These are phyloP conservation scores for Paramecium octaurelia DNA, from an alignment of 73 alveolate genomes.

Conservation along the genomic window DNA sequence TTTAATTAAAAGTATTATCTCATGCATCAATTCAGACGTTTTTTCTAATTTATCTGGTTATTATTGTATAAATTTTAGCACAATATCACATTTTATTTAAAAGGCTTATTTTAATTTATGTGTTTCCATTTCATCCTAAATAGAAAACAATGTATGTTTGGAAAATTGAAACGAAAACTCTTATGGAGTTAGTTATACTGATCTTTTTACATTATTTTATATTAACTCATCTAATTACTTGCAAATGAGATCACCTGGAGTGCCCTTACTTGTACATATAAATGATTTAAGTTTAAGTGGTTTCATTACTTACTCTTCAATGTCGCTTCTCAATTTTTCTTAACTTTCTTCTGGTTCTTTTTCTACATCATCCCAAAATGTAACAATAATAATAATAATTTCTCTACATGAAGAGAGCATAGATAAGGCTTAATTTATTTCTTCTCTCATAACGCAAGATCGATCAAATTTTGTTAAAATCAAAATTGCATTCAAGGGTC, in stretches of 20 bases:
- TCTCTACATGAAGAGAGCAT: background rate
- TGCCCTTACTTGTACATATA: background rate
- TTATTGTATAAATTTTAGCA: too few relatives aligned
- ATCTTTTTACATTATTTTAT: too few relatives aligned
- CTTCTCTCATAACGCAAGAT: background rate
- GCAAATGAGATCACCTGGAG: background rate
- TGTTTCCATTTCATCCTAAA: background rate
- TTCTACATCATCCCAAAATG: slow-evolving; percentile 27
- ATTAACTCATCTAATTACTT: background rate
- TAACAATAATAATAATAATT: background rate
- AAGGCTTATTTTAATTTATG: background rate
- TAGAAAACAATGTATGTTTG: background rate
- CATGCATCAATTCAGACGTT: background rate
- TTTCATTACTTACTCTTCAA: background rate
- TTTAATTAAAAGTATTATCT: too few relatives aligned
- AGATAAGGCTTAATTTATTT: background rate
- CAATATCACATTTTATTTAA: background rate
- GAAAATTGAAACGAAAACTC: background rate
- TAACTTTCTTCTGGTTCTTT: background rate
- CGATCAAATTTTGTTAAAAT: background rate
- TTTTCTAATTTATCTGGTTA: too few relatives aligned
- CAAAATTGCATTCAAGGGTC: background rate
- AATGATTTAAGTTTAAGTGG: background rate
- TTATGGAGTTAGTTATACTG: background rate
- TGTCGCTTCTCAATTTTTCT: background rate